Evolutionary conservation across 495 filamentous ascomycete genomes (phyloP).

Genomic region (Aspergillus bridgeri): DNA sequence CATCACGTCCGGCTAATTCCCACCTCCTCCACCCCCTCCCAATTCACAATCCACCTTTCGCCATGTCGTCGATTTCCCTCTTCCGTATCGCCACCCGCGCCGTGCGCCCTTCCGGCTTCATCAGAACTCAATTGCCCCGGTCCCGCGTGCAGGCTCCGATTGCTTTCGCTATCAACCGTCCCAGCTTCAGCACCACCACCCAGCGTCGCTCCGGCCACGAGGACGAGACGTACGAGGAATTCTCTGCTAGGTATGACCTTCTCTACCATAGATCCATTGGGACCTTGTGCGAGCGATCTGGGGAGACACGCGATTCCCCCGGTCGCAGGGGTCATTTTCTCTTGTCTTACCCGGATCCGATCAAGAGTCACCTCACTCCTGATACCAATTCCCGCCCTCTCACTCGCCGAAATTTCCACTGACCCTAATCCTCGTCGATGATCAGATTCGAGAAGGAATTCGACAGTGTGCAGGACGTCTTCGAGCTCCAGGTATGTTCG

Average conservation of each 20-base stretch:
- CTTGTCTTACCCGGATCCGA: not conserved
- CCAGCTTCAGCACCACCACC: constrained; percentile 67
- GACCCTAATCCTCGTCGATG: constrained; percentile 3
- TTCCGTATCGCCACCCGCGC: constrained; percentile 69
- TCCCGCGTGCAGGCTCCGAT: constrained; percentile 53
- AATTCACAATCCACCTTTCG: constrained; percentile 30
- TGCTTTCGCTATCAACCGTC: constrained; percentile 48
- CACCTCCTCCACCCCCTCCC: constrained; percentile 34
- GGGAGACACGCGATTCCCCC: not conserved
- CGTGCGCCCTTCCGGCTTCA: constrained; percentile 58
- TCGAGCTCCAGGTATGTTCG: constrained; percentile 91
- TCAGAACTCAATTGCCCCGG: constrained; percentile 55
- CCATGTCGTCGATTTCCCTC: constrained; percentile 66
- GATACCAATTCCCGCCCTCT: constrained; percentile 7
- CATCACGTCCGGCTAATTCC: constrained; percentile 18
- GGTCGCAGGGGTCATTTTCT: constrained; percentile 11
- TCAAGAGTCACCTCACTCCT: constrained; percentile 3
- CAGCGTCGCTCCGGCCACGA: constrained; percentile 61
- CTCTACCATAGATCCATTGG: constrained; percentile 28
- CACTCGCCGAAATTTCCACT: constrained; percentile 2
- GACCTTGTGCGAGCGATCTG: not conserved
- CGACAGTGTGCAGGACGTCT: constrained; percentile 94
- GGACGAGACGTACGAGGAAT: constrained; percentile 97
- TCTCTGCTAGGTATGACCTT: constrained; percentile 83
- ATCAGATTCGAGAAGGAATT: constrained; percentile 98